phyloP scores from a whole-genome alignment of 331 rosid species.

The Cucumis variabilis region DNA sequence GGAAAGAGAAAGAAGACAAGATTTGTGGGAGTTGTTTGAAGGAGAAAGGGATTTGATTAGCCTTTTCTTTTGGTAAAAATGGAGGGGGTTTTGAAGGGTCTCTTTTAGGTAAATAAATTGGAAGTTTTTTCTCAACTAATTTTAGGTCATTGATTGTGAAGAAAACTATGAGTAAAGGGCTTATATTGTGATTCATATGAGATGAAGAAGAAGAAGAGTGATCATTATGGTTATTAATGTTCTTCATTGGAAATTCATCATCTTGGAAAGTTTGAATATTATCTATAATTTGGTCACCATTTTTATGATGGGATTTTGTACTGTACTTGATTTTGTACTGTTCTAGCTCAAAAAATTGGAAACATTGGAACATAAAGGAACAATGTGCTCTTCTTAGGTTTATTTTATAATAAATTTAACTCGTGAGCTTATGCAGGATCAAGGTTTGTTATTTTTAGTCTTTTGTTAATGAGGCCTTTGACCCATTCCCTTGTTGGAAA shows the following conservation, averaged over 20 bases:
- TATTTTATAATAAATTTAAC: neutral
- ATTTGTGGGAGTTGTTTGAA: conserved; percentile 51
- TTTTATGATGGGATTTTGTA: neutral
- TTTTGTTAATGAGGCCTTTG: conserved; percentile 38
- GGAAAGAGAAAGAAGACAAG: conserved; percentile 50
- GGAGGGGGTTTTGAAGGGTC: conserved; percentile 28
- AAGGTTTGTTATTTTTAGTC: conserved; percentile 4
- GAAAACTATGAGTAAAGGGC: conserved; percentile 49
- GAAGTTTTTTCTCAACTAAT: conserved; percentile 56
- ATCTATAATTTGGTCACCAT: conserved; percentile 13
- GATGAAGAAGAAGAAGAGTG: neutral
- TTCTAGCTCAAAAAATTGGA: no score
- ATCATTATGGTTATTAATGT: neutral
- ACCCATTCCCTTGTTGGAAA: conserved; percentile 66
- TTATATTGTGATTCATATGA: no score
- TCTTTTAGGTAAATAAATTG: conserved; percentile 52
- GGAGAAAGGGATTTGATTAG: conserved; percentile 37
- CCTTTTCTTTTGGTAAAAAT: neutral
- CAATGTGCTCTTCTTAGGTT: neutral
- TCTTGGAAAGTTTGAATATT: no score
- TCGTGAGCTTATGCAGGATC: neutral
- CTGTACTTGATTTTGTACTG: neutral
- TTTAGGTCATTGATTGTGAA: conserved; percentile 56
- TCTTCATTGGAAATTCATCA: no score
- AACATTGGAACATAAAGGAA: no score